Conservation (phyloP, 177 flowering plant genomes). For the Telopea speciosissima region DNA sequence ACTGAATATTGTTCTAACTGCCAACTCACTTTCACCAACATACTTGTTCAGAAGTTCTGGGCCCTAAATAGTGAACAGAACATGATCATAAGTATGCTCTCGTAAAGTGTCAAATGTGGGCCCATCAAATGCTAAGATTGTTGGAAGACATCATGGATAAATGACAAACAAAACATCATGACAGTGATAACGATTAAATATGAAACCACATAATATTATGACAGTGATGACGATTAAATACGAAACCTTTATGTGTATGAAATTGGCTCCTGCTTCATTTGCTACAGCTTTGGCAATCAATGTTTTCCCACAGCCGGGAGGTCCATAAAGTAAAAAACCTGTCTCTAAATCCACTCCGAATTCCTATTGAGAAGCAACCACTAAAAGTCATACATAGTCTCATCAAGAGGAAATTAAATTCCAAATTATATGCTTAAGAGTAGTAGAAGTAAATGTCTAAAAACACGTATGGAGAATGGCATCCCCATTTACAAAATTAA, state of each 20-base stretch:
- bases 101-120: background rate
- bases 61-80: conserved; percentile 43
- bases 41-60: conserved; percentile 89
- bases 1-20: conserved; percentile 68
- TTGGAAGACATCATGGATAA: too few relatives aligned
- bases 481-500: too few relatives aligned
- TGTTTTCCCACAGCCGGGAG: conserved; percentile 99
- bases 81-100: conserved; percentile 2
- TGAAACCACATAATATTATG: too few relatives aligned
- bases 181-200: background rate
- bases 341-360: conserved; percentile 70
- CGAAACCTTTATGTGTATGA: conserved; percentile 84
- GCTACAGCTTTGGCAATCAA: conserved; percentile 97
- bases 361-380: conserved; percentile 32
- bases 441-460: too few relatives aligned
- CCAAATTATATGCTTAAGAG: too few relatives aligned
- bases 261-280: conserved; percentile 94
- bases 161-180: too few relatives aligned
- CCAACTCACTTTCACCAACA: conserved; percentile 95
- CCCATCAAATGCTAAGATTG: background rate
- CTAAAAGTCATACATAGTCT: background rate
- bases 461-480: too few relatives aligned
- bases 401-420: too few relatives aligned
- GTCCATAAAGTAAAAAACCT: conserved; percentile 94
- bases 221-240: too few relatives aligned